These are phyloP conservation scores for Diaporthe batatas DNA, from an alignment of 2,329 filamentous ascomycete species.

Conservation along the genomic window DNA sequence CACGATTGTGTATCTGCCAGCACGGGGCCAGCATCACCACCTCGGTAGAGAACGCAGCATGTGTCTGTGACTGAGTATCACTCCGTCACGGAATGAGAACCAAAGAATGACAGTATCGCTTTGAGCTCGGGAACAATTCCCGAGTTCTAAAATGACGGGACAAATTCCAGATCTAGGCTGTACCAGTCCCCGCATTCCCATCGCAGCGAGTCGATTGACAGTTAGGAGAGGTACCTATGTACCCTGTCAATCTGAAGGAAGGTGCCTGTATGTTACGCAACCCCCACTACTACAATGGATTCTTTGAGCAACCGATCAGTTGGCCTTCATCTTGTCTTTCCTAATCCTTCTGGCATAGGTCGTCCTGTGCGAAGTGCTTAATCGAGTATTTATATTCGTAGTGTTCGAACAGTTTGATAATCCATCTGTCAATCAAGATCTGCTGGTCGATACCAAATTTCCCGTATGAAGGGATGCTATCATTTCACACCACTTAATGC, in stretches of 20 bases:
- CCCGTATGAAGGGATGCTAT: too few species aligned
- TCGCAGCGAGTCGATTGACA: background rate
- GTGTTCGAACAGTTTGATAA: background rate
- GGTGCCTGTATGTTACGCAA: too few species aligned
- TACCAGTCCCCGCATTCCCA: background rate
- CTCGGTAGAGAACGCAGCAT: background rate
- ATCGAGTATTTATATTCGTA: background rate
- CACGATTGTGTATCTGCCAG: background rate
- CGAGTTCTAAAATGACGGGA: background rate
- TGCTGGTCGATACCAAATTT: too few species aligned
- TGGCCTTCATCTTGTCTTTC: background rate
- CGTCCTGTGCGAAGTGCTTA: background rate
- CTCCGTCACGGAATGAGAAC: too few species aligned
- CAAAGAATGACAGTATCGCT: background rate
- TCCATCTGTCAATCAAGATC: background rate
- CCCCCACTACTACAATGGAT: too few species aligned
- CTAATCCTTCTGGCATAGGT: rapidly evolving
- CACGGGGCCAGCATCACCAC: background rate
- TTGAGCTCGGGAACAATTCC: background rate
- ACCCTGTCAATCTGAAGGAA: too few species aligned
- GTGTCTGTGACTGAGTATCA: background rate
- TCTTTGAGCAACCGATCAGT: too few species aligned
- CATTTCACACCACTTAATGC: too few species aligned
- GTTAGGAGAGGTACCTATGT: background rate
- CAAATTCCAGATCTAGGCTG: too few species aligned